Conservation (phyloP, 2,329 filamentous ascomycete genomes). For the Cladosporium sp. region DNA sequence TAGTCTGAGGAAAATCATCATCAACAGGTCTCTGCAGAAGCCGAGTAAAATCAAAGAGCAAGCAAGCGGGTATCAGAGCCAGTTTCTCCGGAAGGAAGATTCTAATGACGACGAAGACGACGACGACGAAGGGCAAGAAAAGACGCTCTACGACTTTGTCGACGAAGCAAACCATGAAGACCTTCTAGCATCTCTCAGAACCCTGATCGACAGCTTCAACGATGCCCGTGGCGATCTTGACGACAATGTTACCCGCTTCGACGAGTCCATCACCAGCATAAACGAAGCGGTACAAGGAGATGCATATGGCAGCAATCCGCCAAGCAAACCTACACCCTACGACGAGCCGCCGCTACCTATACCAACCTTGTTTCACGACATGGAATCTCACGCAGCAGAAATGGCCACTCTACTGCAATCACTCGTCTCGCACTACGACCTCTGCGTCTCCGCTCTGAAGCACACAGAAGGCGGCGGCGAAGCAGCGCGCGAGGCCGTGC, state of each 20-base stretch:
- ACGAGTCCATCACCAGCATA: conserved; percentile 52
- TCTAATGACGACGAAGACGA: background rate
- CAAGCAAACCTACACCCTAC: conserved; percentile 30
- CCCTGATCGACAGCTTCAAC: conserved; percentile 67
- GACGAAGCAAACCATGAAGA: conserved; percentile 66
- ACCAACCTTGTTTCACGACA: conserved; percentile 44
- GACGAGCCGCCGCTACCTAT: conserved; percentile 36
- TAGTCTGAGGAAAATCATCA: conserved; percentile 59
- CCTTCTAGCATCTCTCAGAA: conserved; percentile 63
- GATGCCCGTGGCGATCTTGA: conserved; percentile 59
- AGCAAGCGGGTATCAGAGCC: background rate
- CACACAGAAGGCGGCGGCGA: conserved; percentile 67
- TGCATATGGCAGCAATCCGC: conserved; percentile 14
- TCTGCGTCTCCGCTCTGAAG: conserved; percentile 85
- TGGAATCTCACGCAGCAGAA: conserved; percentile 71
- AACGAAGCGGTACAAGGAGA: conserved; percentile 14
- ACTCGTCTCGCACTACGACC: conserved; percentile 83
- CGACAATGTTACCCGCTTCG: conserved; percentile 60
- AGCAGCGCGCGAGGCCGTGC: conserved; percentile 38
- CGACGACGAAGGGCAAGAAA: conserved; percentile 34
- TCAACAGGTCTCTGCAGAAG: conserved; percentile 62
- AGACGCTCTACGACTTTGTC: conserved; percentile 70
- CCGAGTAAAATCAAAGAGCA: conserved; percentile 22
- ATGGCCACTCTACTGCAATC: conserved; percentile 80
- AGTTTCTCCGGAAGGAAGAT: background rate